These are phyloP conservation scores for Glycine latifolia DNA, from an alignment of 306 rosid species.

Conservation along the genomic window DNA sequence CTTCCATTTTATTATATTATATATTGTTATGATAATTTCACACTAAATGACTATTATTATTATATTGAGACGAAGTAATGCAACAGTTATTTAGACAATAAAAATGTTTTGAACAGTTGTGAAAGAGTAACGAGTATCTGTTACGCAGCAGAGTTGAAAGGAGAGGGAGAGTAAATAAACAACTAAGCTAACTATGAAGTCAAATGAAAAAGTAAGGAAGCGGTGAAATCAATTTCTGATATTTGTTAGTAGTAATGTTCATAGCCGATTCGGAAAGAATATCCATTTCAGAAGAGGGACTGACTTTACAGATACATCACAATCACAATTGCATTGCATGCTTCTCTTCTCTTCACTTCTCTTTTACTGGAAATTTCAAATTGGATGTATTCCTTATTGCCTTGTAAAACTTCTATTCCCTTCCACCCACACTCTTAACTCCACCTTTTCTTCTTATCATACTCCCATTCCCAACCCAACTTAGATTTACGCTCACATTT, in stretches of 20 bases:
- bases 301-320: neutral
- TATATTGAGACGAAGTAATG: too few relatives aligned
- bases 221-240: constrained; percentile 31
- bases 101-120: neutral
- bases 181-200: constrained; percentile 1
- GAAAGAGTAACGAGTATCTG: neutral
- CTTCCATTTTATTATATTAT: too few relatives aligned
- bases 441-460: constrained; percentile 55
- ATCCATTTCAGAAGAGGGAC: constrained; percentile 17
- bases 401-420: constrained; percentile 49
- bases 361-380: constrained; percentile 48
- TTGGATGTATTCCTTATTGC: constrained; percentile 13
- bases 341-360: constrained; percentile 51
- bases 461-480: constrained; percentile 27
- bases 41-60: too few relatives aligned
- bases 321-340: constrained; percentile 36
- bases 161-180: neutral
- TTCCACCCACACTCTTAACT: constrained; percentile 55
- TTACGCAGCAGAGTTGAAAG: neutral
- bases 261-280: constrained; percentile 52
- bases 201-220: neutral
- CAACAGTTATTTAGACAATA: neutral
- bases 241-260: constrained; percentile 11
- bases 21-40: too few relatives aligned
- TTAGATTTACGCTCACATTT: constrained; percentile 64